These are phyloP conservation scores for Lobosporangium transversale DNA, from an alignment of 192 early-diverging fungal genomes.

Conservation along the genomic window DNA sequence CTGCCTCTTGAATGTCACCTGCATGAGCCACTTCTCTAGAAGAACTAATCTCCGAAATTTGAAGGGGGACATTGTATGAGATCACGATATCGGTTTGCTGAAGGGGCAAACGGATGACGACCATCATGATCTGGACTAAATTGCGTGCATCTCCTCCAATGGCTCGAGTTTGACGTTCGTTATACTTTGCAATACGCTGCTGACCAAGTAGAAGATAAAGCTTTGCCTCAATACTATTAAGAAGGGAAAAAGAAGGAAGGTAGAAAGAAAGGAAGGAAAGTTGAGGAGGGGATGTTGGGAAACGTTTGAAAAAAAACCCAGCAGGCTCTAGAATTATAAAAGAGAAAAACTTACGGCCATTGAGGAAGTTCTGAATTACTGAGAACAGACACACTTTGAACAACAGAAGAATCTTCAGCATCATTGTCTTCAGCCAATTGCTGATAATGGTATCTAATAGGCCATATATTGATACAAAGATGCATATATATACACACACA, in stretches of 20 bases:
- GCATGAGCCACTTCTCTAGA: slow-evolving; percentile 52
- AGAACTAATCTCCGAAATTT: slow-evolving; percentile 62
- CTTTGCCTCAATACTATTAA: slow-evolving; percentile 43
- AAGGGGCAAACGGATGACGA: slow-evolving; percentile 73
- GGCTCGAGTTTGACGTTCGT: slow-evolving; percentile 56
- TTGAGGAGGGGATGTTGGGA: not conserved
- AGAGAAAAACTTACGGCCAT: slow-evolving; percentile 64
- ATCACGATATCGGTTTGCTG: slow-evolving; percentile 82
- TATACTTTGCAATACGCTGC: slow-evolving; percentile 85
- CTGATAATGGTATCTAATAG: slow-evolving; percentile 78
- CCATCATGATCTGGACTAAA: slow-evolving; percentile 72
- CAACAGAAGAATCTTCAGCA: slow-evolving; percentile 59
- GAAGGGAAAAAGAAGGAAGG: not conserved
- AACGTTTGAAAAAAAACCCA: not conserved
- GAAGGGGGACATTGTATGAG: slow-evolving; percentile 75
- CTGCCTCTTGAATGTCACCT: slow-evolving; percentile 45
- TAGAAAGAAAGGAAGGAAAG: not conserved
- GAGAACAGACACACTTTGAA: slow-evolving; percentile 55
- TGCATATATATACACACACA: no score
- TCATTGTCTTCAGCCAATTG: slow-evolving; percentile 85
- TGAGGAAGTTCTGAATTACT: slow-evolving; percentile 54
- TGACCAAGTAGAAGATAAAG: slow-evolving; percentile 67
- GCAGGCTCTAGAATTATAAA: no score
- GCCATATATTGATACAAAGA: no score
- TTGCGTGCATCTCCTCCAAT: slow-evolving; percentile 59